These are phyloP conservation scores for Cladosporium sp. DNA, from an alignment of 2,329 filamentous ascomycete species.

Conservation along the genomic window DNA sequence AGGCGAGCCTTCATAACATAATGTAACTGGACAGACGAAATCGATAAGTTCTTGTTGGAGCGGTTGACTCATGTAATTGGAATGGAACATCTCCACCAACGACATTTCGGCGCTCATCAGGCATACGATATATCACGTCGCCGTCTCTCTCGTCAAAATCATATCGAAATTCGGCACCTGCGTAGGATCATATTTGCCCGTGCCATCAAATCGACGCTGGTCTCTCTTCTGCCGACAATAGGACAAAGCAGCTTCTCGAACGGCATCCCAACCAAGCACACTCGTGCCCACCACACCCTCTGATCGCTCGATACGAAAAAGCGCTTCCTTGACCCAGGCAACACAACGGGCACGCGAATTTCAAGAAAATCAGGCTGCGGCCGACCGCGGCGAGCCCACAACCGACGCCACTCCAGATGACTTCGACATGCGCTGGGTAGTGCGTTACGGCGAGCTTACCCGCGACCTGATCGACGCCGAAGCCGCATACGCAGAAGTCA, in stretches of 20 bases:
- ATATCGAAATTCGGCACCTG: conserved; percentile 42
- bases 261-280: conserved; percentile 36
- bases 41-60: too few species aligned
- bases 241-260: conserved; percentile 41
- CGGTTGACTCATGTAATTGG: too few species aligned
- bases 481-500: conserved; percentile 20
- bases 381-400: conserved; percentile 6
- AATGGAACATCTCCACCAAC: background rate
- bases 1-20: too few species aligned
- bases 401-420: conserved; percentile 19
- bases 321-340: conserved; percentile 45
- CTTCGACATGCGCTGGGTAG: conserved; percentile 23
- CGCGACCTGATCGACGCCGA: conserved; percentile 25
- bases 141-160: conserved; percentile 5
- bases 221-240: conserved; percentile 44
- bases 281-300: conserved; percentile 37
- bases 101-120: background rate
- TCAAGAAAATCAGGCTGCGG: conserved; percentile 3
- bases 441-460: conserved; percentile 22
- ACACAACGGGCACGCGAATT: conserved; percentile 36
- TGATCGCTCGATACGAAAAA: conserved; percentile 35
- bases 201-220: conserved; percentile 44
- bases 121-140: background rate
- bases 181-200: conserved; percentile 34
- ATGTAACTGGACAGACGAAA: too few species aligned